phyloP scores from a whole-genome alignment of 2,329 filamentous ascomycete genomes.

The Hirsutella rhossiliensis region DNA sequence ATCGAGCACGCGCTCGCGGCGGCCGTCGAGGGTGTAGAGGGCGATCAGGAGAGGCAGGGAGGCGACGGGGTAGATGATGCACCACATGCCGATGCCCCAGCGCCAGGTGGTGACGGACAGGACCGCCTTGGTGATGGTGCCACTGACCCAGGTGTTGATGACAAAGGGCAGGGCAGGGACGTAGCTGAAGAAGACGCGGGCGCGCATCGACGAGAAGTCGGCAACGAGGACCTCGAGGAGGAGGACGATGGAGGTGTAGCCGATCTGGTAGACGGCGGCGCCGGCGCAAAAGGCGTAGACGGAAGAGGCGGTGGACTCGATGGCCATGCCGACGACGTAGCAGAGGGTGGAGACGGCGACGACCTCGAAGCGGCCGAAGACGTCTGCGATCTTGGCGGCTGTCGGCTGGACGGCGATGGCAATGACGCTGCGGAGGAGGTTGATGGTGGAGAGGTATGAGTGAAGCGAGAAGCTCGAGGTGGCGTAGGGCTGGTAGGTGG shows the following conservation, averaged over 20 bases:
- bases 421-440: slow-evolving; percentile 44
- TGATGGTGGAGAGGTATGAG: slow-evolving; percentile 45
- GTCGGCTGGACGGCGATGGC: slow-evolving; percentile 46
- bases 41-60: slow-evolving; percentile 40
- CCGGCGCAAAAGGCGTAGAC: slow-evolving; percentile 40
- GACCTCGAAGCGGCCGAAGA: slow-evolving; percentile 50
- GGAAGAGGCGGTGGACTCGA: slow-evolving; percentile 36
- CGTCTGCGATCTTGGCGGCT: slow-evolving; percentile 49
- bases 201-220: slow-evolving; percentile 46
- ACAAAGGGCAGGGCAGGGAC: slow-evolving; percentile 47
- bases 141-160: slow-evolving; percentile 52
- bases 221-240: slow-evolving; percentile 49
- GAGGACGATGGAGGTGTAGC: slow-evolving; percentile 44
- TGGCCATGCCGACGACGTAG: slow-evolving; percentile 39
- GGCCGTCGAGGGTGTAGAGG: slow-evolving; percentile 20
- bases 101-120: slow-evolving; percentile 39
- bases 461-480: slow-evolving; percentile 38
- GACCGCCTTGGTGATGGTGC: slow-evolving; percentile 40
- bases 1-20: slow-evolving; percentile 4
- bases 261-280: slow-evolving; percentile 43
- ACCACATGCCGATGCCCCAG: slow-evolving; percentile 55
- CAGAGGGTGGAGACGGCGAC: slow-evolving; percentile 42
- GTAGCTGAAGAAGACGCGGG: slow-evolving; percentile 49
- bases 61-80: slow-evolving; percentile 45
- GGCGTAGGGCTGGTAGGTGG: slow-evolving; percentile 41